Conservation (phyloP, 2,329 filamentous ascomycete species). For the Didymella keratinophila region DNA sequence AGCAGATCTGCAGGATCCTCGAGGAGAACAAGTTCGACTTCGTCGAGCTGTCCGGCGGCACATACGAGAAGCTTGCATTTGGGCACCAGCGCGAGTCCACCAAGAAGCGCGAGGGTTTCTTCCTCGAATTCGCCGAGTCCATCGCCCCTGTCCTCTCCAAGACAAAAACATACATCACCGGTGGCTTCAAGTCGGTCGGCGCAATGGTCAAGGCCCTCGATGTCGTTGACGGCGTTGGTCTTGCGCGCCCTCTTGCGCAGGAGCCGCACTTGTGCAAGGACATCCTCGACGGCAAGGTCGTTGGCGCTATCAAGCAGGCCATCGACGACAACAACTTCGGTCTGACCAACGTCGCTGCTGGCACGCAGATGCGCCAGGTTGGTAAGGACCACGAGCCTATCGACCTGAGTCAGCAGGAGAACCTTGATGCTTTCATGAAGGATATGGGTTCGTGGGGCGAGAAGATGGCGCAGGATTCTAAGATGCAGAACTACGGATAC, state of each 20-base stretch:
- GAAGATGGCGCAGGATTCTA: conserved; percentile 52
- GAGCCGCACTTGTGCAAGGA: conserved; percentile 58
- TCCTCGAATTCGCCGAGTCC: conserved; percentile 65
- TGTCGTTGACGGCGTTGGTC: conserved; percentile 66
- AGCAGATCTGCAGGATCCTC: conserved; percentile 57
- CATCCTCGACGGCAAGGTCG: conserved; percentile 54
- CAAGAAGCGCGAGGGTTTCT: conserved; percentile 65
- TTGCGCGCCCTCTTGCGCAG: conserved; percentile 63
- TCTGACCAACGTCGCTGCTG: conserved; percentile 56
- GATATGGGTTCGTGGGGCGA: conserved; percentile 57
- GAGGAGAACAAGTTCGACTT: conserved; percentile 63
- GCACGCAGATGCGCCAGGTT: conserved; percentile 61
- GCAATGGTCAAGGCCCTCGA: conserved; percentile 67
- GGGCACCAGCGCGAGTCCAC: conserved; percentile 62
- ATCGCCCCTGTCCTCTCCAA: conserved; percentile 62
- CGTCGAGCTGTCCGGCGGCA: conserved; percentile 68
- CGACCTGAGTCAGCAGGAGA: conserved; percentile 59
- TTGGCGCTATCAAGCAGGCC: conserved; percentile 57
- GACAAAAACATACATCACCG: conserved; percentile 67
- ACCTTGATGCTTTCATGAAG: conserved; percentile 58
- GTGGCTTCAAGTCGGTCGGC: conserved; percentile 62
- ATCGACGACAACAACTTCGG: conserved; percentile 63
- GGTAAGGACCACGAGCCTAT: conserved; percentile 63
- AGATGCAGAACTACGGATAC: conserved; percentile 54
- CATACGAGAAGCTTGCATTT: conserved; percentile 64